These are phyloP conservation scores for Microstegium vimineum DNA, from an alignment of 176 grass and related monocot genomes.

Conservation along the genomic window DNA sequence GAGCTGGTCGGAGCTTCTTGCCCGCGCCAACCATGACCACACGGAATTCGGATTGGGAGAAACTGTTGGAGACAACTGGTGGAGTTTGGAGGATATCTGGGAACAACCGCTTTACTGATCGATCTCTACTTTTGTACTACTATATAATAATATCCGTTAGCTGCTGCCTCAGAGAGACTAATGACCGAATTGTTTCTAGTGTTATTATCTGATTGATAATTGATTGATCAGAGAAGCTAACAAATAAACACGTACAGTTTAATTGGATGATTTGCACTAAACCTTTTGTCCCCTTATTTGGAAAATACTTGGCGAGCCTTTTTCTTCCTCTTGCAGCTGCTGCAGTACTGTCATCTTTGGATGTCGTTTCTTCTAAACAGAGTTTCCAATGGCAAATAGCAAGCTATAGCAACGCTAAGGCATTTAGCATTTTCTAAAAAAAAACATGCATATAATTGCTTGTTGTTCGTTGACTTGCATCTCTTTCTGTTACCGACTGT, in stretches of 20 bases:
- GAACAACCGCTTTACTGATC: conserved; percentile 25
- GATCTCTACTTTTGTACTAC: not conserved
- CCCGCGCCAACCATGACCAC: conserved; percentile 34
- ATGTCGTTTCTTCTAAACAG: not conserved
- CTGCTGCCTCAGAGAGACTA: not conserved
- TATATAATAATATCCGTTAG: not conserved
- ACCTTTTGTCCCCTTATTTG: not conserved
- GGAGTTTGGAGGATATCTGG: conserved; percentile 67
- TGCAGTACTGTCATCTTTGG: not conserved
- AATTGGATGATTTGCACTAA: not conserved
- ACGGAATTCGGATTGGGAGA: conserved; percentile 42
- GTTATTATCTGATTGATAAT: not conserved
- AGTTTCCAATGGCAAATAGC: too few relatives aligned
- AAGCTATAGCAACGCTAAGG: too few relatives aligned
- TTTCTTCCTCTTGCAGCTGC: too few relatives aligned
- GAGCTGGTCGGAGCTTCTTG: conserved; percentile 55
- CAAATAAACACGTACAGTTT: not conserved
- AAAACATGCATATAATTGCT: too few relatives aligned
- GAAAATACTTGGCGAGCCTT: not conserved
- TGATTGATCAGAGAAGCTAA: not conserved
- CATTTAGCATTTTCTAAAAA: too few relatives aligned
- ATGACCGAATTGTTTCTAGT: not conserved
- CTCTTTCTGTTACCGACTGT: too few relatives aligned
- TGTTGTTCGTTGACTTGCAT: too few relatives aligned
- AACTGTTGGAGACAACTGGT: conserved; percentile 43